Evolutionary conservation across 352 stramenopile genomes (phyloP), one percentile per base, ranked within the genome.

Genomic region (Globisporangium recalcitrans): DNA sequence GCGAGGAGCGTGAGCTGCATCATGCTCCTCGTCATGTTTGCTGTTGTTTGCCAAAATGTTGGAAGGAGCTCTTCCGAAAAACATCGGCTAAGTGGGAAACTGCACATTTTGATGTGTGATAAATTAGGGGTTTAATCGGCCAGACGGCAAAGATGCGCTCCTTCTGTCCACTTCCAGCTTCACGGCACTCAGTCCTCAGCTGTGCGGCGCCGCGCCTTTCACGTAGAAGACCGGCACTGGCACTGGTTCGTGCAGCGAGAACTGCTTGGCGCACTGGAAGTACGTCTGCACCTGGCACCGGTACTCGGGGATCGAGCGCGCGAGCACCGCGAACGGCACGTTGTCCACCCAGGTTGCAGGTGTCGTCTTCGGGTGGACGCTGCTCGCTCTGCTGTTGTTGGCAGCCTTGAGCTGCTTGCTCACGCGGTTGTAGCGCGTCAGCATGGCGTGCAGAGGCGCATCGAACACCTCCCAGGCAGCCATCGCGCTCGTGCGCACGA

Each of bases 221-320:
- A 80, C 60, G 27, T 72, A 71, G 59, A 91, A 87, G 13, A 70
- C 66, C 1, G 82, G 82, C 53, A 72, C 83, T 22, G 80, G 80
- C 60, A 90, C 82, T 11, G 73, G 71, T 52, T 89, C 77, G 55
- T 91, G 82, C 52, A 90, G 63, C 31, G 80, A 91, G 54, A 87
- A 62, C 66, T 84, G 59, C 56, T 70, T 69, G 29, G 63, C 63
- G 46, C 48, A 62, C 34, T 65, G 40, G 19, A 90, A 91, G 64
- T 91, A 91, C 52, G 74, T 86, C 55, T 87, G 74, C 40, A 91
- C 78, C 60, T 84, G 76, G 47, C 65, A 68, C 27, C 75, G 75
- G 76, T 91, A 91, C 73, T 91, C 82, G 24, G 76, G 75, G 31
- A 91, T 62, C 14, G 82, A 76, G 26, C 76, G 80, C 61, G 85